Evolutionary conservation across 1,284 basidiomycete genomes (phyloP).

Genomic region (Xerocomus alliaceus): DNA sequence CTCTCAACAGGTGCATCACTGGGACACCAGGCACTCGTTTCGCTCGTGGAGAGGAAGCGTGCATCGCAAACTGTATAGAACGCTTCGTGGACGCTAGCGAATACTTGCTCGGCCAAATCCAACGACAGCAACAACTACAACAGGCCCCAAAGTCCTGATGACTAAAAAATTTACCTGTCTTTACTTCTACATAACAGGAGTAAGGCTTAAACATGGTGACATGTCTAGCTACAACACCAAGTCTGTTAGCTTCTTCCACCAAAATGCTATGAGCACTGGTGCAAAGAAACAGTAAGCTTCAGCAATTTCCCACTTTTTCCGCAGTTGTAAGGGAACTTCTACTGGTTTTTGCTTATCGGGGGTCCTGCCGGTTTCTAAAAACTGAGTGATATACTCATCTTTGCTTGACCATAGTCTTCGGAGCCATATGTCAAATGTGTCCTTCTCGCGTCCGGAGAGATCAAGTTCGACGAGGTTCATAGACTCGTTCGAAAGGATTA

Average conservation of each 20-base stretch:
- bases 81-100: conserved; percentile 93
- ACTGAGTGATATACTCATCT: conserved; percentile 74
- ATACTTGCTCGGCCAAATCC: conserved; percentile 84
- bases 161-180: conserved; percentile 8
- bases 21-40: conserved; percentile 85
- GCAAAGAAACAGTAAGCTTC: conserved; percentile 75
- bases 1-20: conserved; percentile 76
- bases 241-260: conserved; percentile 52
- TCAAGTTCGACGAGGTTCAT: conserved; percentile 56
- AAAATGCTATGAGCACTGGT: conserved; percentile 61
- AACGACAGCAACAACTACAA: conserved; percentile 57
- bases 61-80: conserved; percentile 91
- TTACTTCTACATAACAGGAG: conserved; percentile 12
- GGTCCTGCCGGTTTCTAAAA: conserved; percentile 58
- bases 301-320: conserved; percentile 58
- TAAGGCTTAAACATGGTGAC: conserved; percentile 19
- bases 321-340: conserved; percentile 67
- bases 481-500: conserved; percentile 40
- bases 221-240: conserved; percentile 28
- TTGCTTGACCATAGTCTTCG: conserved; percentile 83
- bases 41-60: conserved; percentile 83
- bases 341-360: conserved; percentile 42
- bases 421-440: conserved; percentile 85
- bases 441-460: conserved; percentile 71
- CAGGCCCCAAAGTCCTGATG: conserved; percentile 35